Evolutionary conservation across 2,329 filamentous ascomycete genomes (phyloP).

Genomic region (Verruconis gallopava): DNA sequence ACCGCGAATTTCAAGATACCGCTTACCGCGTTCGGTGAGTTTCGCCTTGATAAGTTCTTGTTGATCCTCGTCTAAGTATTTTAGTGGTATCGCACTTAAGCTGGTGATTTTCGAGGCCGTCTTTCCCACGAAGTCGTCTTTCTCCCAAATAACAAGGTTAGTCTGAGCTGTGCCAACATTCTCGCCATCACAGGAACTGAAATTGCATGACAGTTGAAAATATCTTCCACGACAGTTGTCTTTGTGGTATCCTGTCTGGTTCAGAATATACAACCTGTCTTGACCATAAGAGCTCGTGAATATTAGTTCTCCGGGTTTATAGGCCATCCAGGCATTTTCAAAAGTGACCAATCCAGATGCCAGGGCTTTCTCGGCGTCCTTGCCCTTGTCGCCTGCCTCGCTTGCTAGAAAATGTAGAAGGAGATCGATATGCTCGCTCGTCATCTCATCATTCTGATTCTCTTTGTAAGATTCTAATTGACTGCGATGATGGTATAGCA

Average conservation of each 20-base stretch:
- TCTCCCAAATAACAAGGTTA: constrained; percentile 11
- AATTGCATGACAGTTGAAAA: constrained; percentile 17
- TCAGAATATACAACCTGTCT: constrained; percentile 18
- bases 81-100: constrained; percentile 10
- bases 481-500: constrained; percentile 35
- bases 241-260: constrained; percentile 18
- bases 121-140: constrained; percentile 12
- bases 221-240: constrained; percentile 15
- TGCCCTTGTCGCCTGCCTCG: constrained; percentile 13
- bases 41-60: constrained; percentile 9
- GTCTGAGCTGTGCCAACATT: constrained; percentile 14
- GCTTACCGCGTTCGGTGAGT: constrained; percentile 12
- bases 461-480: constrained; percentile 25
- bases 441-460: constrained; percentile 14
- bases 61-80: constrained; percentile 5
- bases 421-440: constrained; percentile 16
- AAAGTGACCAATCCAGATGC: constrained; percentile 13
- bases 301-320: constrained; percentile 17
- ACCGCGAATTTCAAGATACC: constrained; percentile 13
- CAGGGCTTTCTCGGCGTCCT: constrained; percentile 11
- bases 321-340: constrained; percentile 14
- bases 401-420: constrained; percentile 14
- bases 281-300: constrained; percentile 19
- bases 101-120: constrained; percentile 8
- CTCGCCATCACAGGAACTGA: constrained; percentile 23